Evolutionary conservation across 805 yeast genomes (phyloP), one percentile per base, ranked within the genome.

Genomic region (Phaffomyces opuntiae): DNA sequence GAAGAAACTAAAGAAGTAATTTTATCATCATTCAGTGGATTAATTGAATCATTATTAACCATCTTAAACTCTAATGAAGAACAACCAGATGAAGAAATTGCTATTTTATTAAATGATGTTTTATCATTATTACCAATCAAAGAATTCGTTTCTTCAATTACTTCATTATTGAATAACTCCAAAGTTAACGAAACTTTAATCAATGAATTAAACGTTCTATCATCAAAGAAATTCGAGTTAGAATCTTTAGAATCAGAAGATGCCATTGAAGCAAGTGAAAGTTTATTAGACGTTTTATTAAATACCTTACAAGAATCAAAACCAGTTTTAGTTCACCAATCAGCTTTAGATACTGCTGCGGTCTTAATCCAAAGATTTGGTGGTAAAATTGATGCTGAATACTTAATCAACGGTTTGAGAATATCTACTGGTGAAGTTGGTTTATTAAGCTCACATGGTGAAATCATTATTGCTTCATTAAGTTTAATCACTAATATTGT

Each of bases 81-180:
- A 3, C 69, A 67, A 17, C 31, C 43, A 24, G 19, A 13, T 38
- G 45, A 32, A 6, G 44, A 38, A 12, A 9, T 46, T 9, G 78
- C 79, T 59, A 72, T 69, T 26, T 64, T 87, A 42, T 69, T 91
- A 51, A 77, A 80, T 32, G 77, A 77, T 52, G 67, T 82, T 51
- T 67, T 91, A 48, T 79, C 80, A 47, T 69, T 88, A 50, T 68
- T 91, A 44, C 96, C 98, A 29, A 75, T 89, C 51, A 74, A 74
- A 50, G 75, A 79, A 52, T 90, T 87, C 61, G 82, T 83, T 27
- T 68, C 72, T 16, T 78, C 95, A 2, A 73, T 85, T 24, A 66
- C 74, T 26, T 67, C 70, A 9, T 57, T 80, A 42, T 47, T 65
- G 38, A 48, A 49, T 8, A 54, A 51, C 26, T 54, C 49, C 17